These are phyloP conservation scores for Coix lacrymajobi DNA, from an alignment of 176 grass and related monocot species.

Conservation along the genomic window DNA sequence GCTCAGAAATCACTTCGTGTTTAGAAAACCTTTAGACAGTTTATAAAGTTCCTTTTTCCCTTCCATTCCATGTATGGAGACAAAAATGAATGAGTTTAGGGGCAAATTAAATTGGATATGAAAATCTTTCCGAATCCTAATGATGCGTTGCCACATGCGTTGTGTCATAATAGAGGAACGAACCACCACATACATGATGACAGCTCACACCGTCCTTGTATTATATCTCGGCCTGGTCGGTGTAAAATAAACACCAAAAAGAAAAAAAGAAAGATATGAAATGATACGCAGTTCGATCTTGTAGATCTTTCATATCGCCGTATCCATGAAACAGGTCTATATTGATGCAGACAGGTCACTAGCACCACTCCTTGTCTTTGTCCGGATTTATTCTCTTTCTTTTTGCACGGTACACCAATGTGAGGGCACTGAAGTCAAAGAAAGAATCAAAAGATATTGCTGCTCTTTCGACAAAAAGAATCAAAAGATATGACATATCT, in stretches of 20 bases:
- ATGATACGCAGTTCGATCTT: constrained; percentile 34
- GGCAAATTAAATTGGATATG: constrained; percentile 1
- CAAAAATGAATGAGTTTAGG: not conserved
- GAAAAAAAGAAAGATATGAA: constrained; percentile 26
- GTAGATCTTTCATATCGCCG: constrained; percentile 19
- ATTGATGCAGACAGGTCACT: constrained; percentile 14
- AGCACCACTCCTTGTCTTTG: too few relatives aligned
- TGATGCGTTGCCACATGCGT: constrained; percentile 28
- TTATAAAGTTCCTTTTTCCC: not conserved
- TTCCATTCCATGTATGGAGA: not conserved
- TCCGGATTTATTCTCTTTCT: too few relatives aligned
- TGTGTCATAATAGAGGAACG: constrained; percentile 17
- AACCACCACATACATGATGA: constrained; percentile 5
- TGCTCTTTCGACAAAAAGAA: not conserved
- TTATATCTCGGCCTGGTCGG: constrained; percentile 5
- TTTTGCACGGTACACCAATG: too few relatives aligned
- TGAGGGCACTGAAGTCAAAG: not conserved
- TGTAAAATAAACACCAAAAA: constrained; percentile 4
- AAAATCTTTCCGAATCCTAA: constrained; percentile 26
- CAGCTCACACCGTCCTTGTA: constrained; percentile 21
- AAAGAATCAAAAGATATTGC: constrained; percentile 14
- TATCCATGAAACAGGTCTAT: constrained; percentile 22
- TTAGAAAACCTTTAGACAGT: not conserved
- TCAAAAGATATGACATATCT: constrained; percentile 1
- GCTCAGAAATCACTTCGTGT: not conserved